Conservation (phyloP, 2,329 filamentous ascomycete genomes). For the Dactylonectria estremocensis region DNA sequence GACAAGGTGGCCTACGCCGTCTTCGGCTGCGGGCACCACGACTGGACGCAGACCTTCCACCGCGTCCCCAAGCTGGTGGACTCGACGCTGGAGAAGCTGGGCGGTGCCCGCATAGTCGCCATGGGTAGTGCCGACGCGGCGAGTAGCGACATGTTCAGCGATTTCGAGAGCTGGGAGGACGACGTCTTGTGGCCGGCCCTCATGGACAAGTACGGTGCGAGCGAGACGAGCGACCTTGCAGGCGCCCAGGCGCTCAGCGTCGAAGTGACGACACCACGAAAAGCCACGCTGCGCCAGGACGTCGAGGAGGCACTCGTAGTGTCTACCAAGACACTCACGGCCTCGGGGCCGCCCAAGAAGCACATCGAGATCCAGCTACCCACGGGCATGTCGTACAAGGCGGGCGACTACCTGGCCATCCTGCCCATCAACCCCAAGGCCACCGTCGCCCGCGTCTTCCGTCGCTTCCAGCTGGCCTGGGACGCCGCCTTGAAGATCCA, state of each 20-base stretch:
- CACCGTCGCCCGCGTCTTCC: slow-evolving; percentile 75
- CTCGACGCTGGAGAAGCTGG: slow-evolving; percentile 59
- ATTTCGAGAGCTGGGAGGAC: slow-evolving; percentile 79
- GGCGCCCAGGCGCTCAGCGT: slow-evolving; percentile 36
- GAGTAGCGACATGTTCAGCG: slow-evolving; percentile 76
- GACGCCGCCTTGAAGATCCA: slow-evolving; percentile 76
- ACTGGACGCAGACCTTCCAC: slow-evolving; percentile 77
- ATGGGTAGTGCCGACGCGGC: slow-evolving; percentile 74
- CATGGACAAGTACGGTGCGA: slow-evolving; percentile 56
- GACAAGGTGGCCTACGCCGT: slow-evolving; percentile 75
- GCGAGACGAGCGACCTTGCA: slow-evolving; percentile 1
- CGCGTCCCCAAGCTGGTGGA: slow-evolving; percentile 76
- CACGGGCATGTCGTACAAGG: slow-evolving; percentile 74
- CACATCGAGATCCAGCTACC: slow-evolving; percentile 79
- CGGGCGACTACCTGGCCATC: slow-evolving; percentile 84
- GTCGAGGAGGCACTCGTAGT: slow-evolving; percentile 45
- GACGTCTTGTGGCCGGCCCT: slow-evolving; percentile 67
- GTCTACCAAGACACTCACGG: slow-evolving; percentile 40
- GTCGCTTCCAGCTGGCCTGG: slow-evolving; percentile 77
- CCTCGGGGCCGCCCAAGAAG: slow-evolving; percentile 64
- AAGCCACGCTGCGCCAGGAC: slow-evolving; percentile 45
- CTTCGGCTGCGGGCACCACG: slow-evolving; percentile 76
- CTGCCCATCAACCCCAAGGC: slow-evolving; percentile 78
- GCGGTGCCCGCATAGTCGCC: slow-evolving; percentile 54
- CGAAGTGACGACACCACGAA: slow-evolving; percentile 42